These are phyloP conservation scores for Pythium periplocum DNA, from an alignment of 352 stramenopile species.

Conservation along the genomic window DNA sequence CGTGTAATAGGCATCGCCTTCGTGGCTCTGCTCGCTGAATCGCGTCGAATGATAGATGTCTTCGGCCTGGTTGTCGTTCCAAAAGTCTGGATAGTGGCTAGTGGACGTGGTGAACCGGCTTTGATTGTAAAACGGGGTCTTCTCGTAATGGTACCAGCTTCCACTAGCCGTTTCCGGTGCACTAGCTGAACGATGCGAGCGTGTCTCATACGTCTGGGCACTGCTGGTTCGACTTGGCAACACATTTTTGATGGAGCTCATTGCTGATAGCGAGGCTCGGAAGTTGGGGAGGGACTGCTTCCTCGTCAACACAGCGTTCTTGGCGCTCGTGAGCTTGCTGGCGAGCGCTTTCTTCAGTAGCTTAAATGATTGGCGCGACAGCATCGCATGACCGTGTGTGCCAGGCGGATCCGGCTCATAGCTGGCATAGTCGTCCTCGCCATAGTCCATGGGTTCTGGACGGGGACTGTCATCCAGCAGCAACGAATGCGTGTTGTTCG, in stretches of 20 bases:
- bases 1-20: constrained; percentile 4
- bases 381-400: background rate
- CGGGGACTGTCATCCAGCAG: background rate
- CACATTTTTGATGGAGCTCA: constrained; percentile 2
- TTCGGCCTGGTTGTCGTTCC: background rate
- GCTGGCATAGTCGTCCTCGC: constrained; percentile 1
- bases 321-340: constrained; percentile 3
- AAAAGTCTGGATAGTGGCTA: constrained; percentile 2
- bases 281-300: constrained; percentile 6
- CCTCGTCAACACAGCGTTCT: background rate
- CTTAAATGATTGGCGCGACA: background rate
- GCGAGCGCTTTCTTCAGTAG: background rate
- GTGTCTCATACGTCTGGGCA: background rate
- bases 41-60: background rate
- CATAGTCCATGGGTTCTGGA: background rate
- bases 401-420: background rate
- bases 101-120: background rate
- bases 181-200: background rate
- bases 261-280: constrained; percentile 8
- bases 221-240: constrained; percentile 1
- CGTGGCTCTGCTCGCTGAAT: background rate
- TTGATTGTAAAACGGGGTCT: background rate
- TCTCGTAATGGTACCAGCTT: background rate
- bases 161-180: background rate
- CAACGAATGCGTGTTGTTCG: constrained; percentile 1